A percentile compares a stretch with the other conserved stretches of the same genome.
Conservation (phyloP, 2,329 filamentous ascomycete species). For the Coniochaeta sp. region DNA sequence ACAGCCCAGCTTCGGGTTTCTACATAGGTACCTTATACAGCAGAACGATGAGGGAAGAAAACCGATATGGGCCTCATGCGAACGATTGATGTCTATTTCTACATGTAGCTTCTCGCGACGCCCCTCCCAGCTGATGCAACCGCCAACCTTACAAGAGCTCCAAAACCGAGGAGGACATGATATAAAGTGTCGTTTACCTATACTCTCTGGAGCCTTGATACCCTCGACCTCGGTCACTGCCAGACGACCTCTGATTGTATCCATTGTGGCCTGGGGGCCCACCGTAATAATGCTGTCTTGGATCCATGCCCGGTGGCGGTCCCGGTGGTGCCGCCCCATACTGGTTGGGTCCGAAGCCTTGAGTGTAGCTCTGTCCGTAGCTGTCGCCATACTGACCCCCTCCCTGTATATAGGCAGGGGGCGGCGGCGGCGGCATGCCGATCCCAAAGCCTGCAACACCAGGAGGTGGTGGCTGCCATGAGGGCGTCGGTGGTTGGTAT, state of each 20-base stretch:
- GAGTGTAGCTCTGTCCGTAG: neutral
- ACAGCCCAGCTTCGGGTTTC: too few species aligned
- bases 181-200: neutral
- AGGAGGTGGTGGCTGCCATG: constrained; percentile 37
- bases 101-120: too few species aligned
- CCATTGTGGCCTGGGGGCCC: constrained; percentile 12
- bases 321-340: constrained; percentile 1
- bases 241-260: constrained; percentile 9
- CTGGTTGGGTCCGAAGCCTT: constrained; percentile 1
- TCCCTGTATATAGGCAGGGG: constrained; percentile 17
- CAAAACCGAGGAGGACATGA: neutral
- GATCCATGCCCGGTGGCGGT: neutral
- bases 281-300: constrained; percentile 5
- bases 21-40: too few species aligned
- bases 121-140: too few species aligned
- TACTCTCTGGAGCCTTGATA: constrained; percentile 12
- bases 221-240: constrained; percentile 4
- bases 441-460: constrained; percentile 34
- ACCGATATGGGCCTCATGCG: too few species aligned
- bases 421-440: constrained; percentile 36
- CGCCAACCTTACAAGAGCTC: neutral
- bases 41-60: too few species aligned
- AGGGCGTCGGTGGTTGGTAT: constrained; percentile 18
- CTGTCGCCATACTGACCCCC: constrained; percentile 6
- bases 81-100: too few species aligned